Base-by-base conservation (phyloP, 345 rosid genomes). In the Tarenaya hassleriana region DNA sequence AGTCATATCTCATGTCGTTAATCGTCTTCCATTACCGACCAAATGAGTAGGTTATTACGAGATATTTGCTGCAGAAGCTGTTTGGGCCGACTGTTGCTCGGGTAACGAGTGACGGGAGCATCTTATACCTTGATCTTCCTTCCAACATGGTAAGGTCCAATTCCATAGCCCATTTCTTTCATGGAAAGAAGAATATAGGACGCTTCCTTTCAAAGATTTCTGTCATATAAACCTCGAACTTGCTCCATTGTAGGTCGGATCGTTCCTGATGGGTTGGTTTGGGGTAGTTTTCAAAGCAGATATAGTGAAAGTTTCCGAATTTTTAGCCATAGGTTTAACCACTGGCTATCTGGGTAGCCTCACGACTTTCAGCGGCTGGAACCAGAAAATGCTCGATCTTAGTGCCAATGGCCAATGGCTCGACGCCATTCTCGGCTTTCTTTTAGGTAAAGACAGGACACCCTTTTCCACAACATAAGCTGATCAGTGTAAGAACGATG, bases 301-400 rank as follows among this genome's bases (percentile, higher is more conserved):
- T 65, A 81, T 88, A 71, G 69, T 77, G 4, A 60, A 47, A 8
- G 66, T 84, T 27, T 92, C 96, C 10, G 76, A 77, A 45, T 64
- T 74, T 73, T 77, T 88, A 46, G 94, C 81, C 10, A 77, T 88
- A 24, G 98, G 95, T 31, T 40, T 88, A 65, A 68, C 86, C 4
- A 92, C 98, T 10, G 96, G 98, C 48, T 92, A 84, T 64, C 61
- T 83, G 65, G 98, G 96, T 52, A 84, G 96, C 69, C 75, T 92
- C 49, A 85, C 96, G n/a, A 92, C 98, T 34, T 92, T 92, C 70
- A 92, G 98, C 34, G 90, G 94, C 16, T 92, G 98, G 98, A 83
- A 85, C 60, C 98, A 92, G 66, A 79, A 87, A 67, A 92, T 92
- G 95, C 88, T 92, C 20, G 95, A 88, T 63, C 90, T 92, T 48